Base-by-base conservation (phyloP, 495 filamentous ascomycete species). In the Xanthoparmelia taractica region DNA sequence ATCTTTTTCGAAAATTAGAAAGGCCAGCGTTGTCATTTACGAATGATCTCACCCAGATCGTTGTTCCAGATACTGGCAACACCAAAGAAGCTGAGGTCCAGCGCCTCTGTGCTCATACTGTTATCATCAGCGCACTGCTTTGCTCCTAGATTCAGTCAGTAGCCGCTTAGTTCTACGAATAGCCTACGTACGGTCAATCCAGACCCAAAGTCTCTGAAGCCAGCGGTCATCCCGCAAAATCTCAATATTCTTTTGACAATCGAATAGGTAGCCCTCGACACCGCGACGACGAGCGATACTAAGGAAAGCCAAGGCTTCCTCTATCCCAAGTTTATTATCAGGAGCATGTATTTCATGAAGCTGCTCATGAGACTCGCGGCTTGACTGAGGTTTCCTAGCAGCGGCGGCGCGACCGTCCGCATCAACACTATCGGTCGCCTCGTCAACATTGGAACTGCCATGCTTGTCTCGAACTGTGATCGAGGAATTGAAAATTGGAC, bases 51-150 rank as follows among this genome's bases (percentile, higher is more conserved):
- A 87, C 89, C 85, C 57, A 91, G 71, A 41, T 89, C 79, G 68
- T 89, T 87, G 37, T 76, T 86, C 92, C 92, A 97, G 20, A 96
- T 82, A 43, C 81, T 82, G 60, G 82, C 78, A 48, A 97, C 85
- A 5, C 94, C 94, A 70, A 96, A 72, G 71, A 91, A 98, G 68
- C 86, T 91, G 47, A 96, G 72, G 67, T 97, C 94, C 8, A 96
- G 73, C 2, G 81, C 78, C 47, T 85, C 79, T n/a, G 82, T 75
- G 52, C 89, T 79, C 90, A 96, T 93, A 6, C 85, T 84, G 43
- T 85, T 82, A 57, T 85, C 79, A 29, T 78, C 74, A 18, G 89
- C 88, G 47, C 82, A 81, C 25, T 76, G 75, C 23, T 85, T 84
- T 31, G 88, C 87, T 38, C 85, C 90, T 87, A 67, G 7, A 33